Percentiles rank a stretch among this genome's conserved stretches.
Conservation (phyloP, 768 basidiomycete genomes). For the Chalciporus sphaerocephalus region DNA sequence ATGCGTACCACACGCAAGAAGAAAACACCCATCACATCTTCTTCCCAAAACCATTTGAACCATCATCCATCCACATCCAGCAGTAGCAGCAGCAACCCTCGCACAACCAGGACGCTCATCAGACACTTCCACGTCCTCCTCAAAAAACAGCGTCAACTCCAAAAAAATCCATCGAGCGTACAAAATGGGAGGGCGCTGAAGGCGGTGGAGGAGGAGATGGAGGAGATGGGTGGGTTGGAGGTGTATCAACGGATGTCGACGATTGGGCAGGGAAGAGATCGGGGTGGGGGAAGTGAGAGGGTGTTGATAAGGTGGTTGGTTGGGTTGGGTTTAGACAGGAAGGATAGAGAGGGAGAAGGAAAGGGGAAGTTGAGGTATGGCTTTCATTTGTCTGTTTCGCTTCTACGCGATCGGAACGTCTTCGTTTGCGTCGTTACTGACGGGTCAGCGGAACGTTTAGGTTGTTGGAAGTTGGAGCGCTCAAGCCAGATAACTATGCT, state of each 20-base stretch:
- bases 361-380: slow-evolving; percentile 32
- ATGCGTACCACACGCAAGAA: slow-evolving; percentile 45
- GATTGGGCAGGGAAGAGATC: slow-evolving; percentile 72
- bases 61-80: background rate
- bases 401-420: too few species aligned
- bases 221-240: slow-evolving; percentile 69
- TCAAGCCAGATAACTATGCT: slow-evolving; percentile 78
- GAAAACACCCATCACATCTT: slow-evolving; percentile 42
- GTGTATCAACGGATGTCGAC: slow-evolving; percentile 80
- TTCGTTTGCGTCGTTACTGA: too few species aligned
- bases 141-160: slow-evolving; percentile 60
- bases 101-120: slow-evolving; percentile 68
- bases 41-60: too few species aligned
- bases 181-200: slow-evolving; percentile 34
- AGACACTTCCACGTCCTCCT: slow-evolving; percentile 76
- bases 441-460: slow-evolving; percentile 38
- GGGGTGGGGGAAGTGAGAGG: slow-evolving; percentile 88
- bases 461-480: slow-evolving; percentile 83
- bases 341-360: slow-evolving; percentile 24
- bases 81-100: slow-evolving; percentile 44
- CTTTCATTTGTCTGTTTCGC: slow-evolving; percentile 8
- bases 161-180: slow-evolving; percentile 24
- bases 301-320: slow-evolving; percentile 74
- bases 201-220: slow-evolving; percentile 59
- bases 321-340: slow-evolving; percentile 38